Evolutionary conservation across 805 yeast species (phyloP).

Genomic region (Ogataea nonfermentans): DNA sequence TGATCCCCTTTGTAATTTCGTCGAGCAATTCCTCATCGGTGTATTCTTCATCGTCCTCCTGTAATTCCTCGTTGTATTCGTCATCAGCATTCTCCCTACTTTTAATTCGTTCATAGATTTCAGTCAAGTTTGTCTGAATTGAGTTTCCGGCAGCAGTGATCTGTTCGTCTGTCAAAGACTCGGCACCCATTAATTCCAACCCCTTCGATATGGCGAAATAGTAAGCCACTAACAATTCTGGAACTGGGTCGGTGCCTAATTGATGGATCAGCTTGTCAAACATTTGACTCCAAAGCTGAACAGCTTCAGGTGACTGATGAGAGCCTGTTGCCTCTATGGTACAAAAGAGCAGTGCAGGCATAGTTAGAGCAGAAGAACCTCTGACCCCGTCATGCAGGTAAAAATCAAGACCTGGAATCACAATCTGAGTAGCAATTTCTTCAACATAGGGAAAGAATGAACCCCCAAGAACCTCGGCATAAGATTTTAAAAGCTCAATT

Average conservation of each 20-base stretch:
- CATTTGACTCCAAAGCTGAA: slow-evolving; percentile 69
- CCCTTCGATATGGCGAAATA: slow-evolving; percentile 70
- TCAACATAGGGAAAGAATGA: slow-evolving; percentile 81
- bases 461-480: slow-evolving; percentile 80
- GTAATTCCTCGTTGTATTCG: slow-evolving; percentile 84
- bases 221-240: slow-evolving; percentile 77
- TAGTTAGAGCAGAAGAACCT: slow-evolving; percentile 80
- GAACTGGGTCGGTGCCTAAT: slow-evolving; percentile 73
- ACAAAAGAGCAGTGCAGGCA: slow-evolving; percentile 72
- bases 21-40: slow-evolving; percentile 89
- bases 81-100: slow-evolving; percentile 75
- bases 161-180: slow-evolving; percentile 54
- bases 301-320: slow-evolving; percentile 53
- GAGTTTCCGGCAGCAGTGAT: slow-evolving; percentile 56
- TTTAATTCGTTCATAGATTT: slow-evolving; percentile 67
- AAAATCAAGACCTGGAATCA: slow-evolving; percentile 85
- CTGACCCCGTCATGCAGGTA: slow-evolving; percentile 94
- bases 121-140: slow-evolving; percentile 58
- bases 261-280: slow-evolving; percentile 66
- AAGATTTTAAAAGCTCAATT: slow-evolving; percentile 79
- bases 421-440: slow-evolving; percentile 73
- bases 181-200: slow-evolving; percentile 64
- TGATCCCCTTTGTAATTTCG: slow-evolving; percentile 75
- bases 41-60: slow-evolving; percentile 77
- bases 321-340: slow-evolving; percentile 55